A percentile compares a stretch with the other conserved stretches of the same genome.
Evolutionary conservation across 176 grass and related monocot species (phyloP).

Genomic region (Bothriochloa decipiens): DNA sequence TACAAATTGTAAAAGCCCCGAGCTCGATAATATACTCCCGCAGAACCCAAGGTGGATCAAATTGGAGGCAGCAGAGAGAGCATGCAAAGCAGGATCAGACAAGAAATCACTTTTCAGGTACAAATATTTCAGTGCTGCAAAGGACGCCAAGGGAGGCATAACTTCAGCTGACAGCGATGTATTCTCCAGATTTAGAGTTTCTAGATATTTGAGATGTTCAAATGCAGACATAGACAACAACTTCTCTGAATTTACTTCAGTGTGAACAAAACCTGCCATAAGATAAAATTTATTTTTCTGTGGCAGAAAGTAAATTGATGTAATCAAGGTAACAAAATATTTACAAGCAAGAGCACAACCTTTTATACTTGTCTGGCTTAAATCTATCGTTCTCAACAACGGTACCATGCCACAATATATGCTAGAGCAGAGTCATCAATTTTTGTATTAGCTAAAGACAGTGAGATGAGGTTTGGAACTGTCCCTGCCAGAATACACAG

Average conservation of each 20-base stretch:
- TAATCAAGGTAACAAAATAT: conserved; percentile 36
- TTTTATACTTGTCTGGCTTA: conserved; percentile 69
- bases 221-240: conserved; percentile 55
- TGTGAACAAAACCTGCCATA: conserved; percentile 60
- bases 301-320: conserved; percentile 11
- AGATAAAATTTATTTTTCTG: conserved; percentile 24
- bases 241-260: conserved; percentile 38
- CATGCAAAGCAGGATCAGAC: conserved; percentile 68
- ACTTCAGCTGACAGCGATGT: conserved; percentile 63
- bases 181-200: conserved; percentile 78
- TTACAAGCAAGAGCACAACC: conserved; percentile 50
- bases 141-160: conserved; percentile 56
- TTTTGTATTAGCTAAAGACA: conserved; percentile 72
- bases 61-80: conserved; percentile 49
- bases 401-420: conserved; percentile 71
- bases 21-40: conserved; percentile 73
- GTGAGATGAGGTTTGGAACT: conserved; percentile 61
- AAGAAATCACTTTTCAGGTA: conserved; percentile 85
- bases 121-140: conserved; percentile 65
- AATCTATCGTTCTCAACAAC: conserved; percentile 63
- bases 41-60: conserved; percentile 75
- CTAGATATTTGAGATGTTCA: conserved; percentile 60
- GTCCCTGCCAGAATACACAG: conserved; percentile 60
- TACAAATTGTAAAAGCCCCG: conserved; percentile 65
- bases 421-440: conserved; percentile 77